Evolutionary conservation across 345 rosid genomes (phyloP).

Genomic region (Syzygium grande): DNA sequence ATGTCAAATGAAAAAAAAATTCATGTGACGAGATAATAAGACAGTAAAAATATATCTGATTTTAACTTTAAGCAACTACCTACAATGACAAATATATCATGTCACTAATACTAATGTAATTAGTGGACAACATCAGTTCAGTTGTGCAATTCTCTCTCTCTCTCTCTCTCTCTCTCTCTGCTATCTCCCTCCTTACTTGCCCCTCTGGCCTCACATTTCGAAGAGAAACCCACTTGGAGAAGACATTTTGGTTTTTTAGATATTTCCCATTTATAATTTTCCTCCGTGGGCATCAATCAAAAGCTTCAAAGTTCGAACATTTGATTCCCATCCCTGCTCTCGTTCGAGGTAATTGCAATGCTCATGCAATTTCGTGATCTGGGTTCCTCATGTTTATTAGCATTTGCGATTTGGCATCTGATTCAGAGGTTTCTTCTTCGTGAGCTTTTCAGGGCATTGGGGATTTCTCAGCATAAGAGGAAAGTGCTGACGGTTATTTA

Average conservation of each 20-base stretch:
- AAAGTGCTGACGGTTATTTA: not conserved
- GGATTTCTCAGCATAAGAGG: not conserved
- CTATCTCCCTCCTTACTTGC: not conserved
- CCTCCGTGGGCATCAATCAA: not conserved
- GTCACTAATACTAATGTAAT: not conserved
- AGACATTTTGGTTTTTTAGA: not conserved
- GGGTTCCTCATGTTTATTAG: not conserved
- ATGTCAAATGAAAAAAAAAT: not conserved
- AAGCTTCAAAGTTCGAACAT: not conserved
- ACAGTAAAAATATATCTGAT: not conserved
- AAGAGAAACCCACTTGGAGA: not conserved
- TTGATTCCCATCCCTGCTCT: not conserved
- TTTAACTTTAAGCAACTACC: not conserved
- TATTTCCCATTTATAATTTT: not conserved
- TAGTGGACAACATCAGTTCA: not conserved
- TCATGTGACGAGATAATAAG: not conserved
- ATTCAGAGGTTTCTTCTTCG: not conserved
- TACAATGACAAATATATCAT: not conserved
- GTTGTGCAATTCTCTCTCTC: slow-evolving; percentile 1
- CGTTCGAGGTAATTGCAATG: not conserved
- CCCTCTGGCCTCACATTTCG: not conserved
- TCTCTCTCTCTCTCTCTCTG: not conserved
- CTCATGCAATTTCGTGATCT: slow-evolving; percentile 2
- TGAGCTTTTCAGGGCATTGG: not conserved
- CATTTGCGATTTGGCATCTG: not conserved